Evolutionary conservation across 768 basidiomycete species (phyloP).

Genomic region (Tulasnella sp.): DNA sequence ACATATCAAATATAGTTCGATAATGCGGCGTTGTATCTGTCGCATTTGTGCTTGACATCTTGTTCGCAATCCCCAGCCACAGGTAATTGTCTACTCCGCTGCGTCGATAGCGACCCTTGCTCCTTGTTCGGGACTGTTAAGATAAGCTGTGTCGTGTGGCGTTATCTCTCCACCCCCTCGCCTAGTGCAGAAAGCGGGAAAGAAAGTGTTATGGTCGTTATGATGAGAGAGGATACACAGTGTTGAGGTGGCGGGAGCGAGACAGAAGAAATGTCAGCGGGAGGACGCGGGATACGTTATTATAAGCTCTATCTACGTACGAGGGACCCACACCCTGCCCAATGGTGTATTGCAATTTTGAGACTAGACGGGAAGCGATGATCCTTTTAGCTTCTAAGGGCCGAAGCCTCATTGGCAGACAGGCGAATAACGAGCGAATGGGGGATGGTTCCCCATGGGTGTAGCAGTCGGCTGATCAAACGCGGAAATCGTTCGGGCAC

Average conservation of each 20-base stretch:
- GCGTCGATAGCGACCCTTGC: neutral
- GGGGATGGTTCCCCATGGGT: neutral
- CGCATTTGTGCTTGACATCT: neutral
- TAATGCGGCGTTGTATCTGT: neutral
- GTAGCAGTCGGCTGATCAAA: neutral
- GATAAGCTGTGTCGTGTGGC: neutral
- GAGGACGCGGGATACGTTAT: neutral
- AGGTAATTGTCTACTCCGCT: neutral
- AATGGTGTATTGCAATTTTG: neutral
- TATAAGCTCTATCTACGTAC: neutral
- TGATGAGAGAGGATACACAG: neutral
- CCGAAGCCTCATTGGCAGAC: neutral
- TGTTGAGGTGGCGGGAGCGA: neutral
- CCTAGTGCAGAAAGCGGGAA: neutral
- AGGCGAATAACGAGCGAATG: neutral
- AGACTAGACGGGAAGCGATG: neutral
- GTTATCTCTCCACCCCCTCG: neutral
- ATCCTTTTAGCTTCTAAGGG: neutral
- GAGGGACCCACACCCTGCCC: neutral
- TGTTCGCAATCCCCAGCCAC: neutral
- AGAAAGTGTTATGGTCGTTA: neutral
- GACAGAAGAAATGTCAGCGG: conserved; percentile 13
- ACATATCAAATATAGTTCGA: neutral
- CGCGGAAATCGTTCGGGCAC: neutral
- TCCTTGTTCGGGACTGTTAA: neutral